Evolutionary conservation across 768 basidiomycete species (phyloP), one percentile per base, ranked within the genome.

Genomic region (Podaxis pistillaris): DNA sequence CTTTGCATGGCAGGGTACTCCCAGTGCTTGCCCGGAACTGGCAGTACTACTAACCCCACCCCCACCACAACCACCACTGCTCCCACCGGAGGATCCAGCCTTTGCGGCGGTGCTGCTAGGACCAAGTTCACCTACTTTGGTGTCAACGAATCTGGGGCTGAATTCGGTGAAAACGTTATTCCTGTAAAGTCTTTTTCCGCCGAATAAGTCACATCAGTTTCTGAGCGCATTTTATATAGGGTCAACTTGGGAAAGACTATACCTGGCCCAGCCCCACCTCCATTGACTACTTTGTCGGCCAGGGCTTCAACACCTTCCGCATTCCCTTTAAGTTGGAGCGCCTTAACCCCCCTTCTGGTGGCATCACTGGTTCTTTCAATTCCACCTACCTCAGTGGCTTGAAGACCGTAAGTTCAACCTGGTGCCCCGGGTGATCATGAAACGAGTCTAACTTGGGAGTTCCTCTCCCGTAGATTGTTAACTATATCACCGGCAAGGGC

Each of bases 81-180:
- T 8, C 55, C 64, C 9, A 40, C 26, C 19, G 24, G 19, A 12
- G 26, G 19, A 24, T 22, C 49, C 12, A 37, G 40, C 17, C 65
- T 64, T 51, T 62, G 61, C 13, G 64, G 51, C 28, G 53, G 58
- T 26, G 66, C 62, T 13, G 26, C 66, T 17, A 65, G 61, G 51
- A 85, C 83, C 51, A 86, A 85, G 70, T 86, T 88, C 80, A 76
- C 80, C 68, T 85, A 72, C 76, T 86, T 86, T 64, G 86, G 86
- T 71, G 85, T 86, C 49, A 86, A 84, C 72, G 72, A 87, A 70
- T 81, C 83, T 56, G 84, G 85, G 66, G 86, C 85, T 46, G 86
- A 88, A 70, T 88, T 87, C 64, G 86, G 86, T 17, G 73, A 78
- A 64, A 74, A 66, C 12, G 72, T 68, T 17, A 76, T 80, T 66